phyloP scores from a whole-genome alignment of 768 basidiomycete species.

The Tricholoma flavovirens region DNA sequence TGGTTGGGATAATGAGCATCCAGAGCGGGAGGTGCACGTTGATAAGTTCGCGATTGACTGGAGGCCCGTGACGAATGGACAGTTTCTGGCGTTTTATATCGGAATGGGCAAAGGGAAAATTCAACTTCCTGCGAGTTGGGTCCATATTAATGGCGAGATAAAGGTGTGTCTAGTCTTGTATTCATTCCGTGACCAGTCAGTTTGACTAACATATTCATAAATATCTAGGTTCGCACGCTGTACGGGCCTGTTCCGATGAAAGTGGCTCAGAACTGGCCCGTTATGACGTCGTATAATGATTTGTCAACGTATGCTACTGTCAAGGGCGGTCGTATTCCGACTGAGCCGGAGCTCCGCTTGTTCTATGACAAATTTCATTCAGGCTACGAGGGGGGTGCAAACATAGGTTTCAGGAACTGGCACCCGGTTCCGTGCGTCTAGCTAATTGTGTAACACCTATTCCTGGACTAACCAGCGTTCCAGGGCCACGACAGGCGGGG shows the following conservation, averaged over 20 bases:
- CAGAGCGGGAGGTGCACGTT: slow-evolving; percentile 55
- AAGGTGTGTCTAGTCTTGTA: slow-evolving; percentile 32
- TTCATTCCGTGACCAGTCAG: not conserved
- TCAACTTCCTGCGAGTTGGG: slow-evolving; percentile 70
- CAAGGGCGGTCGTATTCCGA: slow-evolving; percentile 92
- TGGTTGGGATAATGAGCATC: slow-evolving; percentile 95
- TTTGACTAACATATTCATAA: not conserved
- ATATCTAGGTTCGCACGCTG: slow-evolving; percentile 66
- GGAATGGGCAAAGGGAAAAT: slow-evolving; percentile 39
- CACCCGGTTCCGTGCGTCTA: slow-evolving; percentile 80
- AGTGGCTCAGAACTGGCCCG: slow-evolving; percentile 80
- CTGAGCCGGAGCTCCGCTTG: slow-evolving; percentile 77
- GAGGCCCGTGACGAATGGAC: slow-evolving; percentile 83
- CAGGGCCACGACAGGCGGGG: slow-evolving; percentile 65
- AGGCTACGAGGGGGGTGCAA: slow-evolving; percentile 73
- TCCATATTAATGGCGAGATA: slow-evolving; percentile 43
- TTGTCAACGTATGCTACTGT: slow-evolving; percentile 75
- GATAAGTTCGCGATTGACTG: slow-evolving; percentile 72
- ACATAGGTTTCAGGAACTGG: slow-evolving; percentile 89
- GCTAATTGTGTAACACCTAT: not conserved
- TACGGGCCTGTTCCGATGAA: slow-evolving; percentile 80
- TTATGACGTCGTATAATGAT: slow-evolving; percentile 72
- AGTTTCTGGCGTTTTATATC: slow-evolving; percentile 68
- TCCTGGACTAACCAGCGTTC: not conserved
- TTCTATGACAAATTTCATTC: slow-evolving; percentile 73